phyloP scores from a whole-genome alignment of 2,329 filamentous ascomycete genomes.

The Penicillium sp. region DNA sequence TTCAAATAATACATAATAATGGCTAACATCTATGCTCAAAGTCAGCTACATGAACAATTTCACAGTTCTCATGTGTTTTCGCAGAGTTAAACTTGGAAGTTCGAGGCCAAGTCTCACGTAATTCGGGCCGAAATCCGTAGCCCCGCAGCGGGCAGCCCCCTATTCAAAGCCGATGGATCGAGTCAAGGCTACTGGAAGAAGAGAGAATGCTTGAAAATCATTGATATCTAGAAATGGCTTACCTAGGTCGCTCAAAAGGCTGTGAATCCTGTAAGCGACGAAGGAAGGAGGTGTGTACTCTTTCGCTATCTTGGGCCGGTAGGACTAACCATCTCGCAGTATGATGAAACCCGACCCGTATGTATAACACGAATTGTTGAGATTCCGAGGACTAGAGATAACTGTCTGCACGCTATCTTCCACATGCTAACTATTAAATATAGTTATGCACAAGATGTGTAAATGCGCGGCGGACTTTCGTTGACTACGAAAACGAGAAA shows the following conservation, averaged over 20 bases:
- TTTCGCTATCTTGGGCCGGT: background rate
- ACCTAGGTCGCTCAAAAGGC: background rate
- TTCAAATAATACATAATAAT: no score
- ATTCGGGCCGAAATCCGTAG: background rate
- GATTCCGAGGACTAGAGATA: background rate
- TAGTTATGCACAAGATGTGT: background rate
- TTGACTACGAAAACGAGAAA: background rate
- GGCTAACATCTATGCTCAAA: no score
- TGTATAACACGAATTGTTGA: background rate
- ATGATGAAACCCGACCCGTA: background rate
- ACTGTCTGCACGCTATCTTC: background rate
- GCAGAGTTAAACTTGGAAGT: background rate
- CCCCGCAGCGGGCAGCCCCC: background rate
- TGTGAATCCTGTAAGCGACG: background rate
- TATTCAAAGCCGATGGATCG: background rate
- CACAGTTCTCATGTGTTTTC: background rate
- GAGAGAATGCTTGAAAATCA: background rate
- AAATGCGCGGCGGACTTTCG: background rate
- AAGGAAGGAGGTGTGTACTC: background rate
- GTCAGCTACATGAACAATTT: no score
- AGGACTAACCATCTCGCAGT: background rate
- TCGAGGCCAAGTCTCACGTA: background rate
- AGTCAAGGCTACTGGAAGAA: background rate
- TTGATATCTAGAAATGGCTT: background rate
- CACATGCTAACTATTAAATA: background rate